A percentile compares a stretch with the other conserved stretches of the same genome.
Conservation (phyloP, 805 yeast genomes). For the Ogataea glucozyma region DNA sequence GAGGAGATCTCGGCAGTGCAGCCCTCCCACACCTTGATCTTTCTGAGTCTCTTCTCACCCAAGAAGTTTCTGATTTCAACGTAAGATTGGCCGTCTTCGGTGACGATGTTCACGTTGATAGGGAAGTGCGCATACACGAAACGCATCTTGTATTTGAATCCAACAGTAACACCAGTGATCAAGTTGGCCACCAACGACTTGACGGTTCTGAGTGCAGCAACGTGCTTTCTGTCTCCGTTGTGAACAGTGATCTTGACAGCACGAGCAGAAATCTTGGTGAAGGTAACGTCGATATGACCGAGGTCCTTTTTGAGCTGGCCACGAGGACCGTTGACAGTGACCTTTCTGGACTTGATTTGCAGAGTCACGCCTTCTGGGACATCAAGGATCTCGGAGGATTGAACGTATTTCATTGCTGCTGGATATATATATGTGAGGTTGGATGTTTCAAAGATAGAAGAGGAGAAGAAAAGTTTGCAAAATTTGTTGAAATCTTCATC, state of each 20-base stretch:
- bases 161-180: conserved; percentile 98
- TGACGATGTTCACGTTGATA: conserved; percentile 92
- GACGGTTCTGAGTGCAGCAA: conserved; percentile 98
- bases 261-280: conserved; percentile 69
- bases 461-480: conserved; percentile 2
- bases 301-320: conserved; percentile 89
- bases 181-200: conserved; percentile 91
- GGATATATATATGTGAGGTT: neutral
- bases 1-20: conserved; percentile 81
- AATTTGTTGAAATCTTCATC: neutral
- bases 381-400: conserved; percentile 57
- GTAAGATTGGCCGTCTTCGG: conserved; percentile 67
- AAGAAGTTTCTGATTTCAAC: conserved; percentile 99
- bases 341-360: conserved; percentile 83
- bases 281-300: conserved; percentile 92
- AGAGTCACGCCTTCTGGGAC: conserved; percentile 93
- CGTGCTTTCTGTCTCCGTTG: conserved; percentile 99
- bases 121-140: conserved; percentile 99
- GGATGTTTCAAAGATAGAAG: neutral
- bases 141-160: conserved; percentile 99
- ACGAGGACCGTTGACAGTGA: conserved; percentile 96
- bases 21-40: conserved; percentile 83
- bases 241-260: conserved; percentile 88
- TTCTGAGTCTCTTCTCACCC: conserved; percentile 98
- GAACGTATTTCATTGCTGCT: conserved; percentile 56